phyloP scores from a whole-genome alignment of 495 filamentous ascomycete species.

The Rostrohypoxylon terebratum region DNA sequence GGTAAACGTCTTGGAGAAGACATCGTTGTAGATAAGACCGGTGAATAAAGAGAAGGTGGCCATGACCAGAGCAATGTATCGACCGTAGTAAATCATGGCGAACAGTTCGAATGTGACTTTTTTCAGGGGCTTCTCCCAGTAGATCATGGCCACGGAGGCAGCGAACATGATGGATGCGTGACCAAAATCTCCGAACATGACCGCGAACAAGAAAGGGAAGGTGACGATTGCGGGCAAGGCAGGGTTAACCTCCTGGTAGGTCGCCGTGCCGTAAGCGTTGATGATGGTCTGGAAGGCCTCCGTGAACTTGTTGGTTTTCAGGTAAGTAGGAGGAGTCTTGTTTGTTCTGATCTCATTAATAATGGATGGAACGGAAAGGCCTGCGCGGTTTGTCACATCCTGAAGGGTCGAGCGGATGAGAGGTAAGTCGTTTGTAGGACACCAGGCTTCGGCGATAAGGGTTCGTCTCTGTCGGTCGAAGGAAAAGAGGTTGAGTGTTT shows the following conservation, averaged over 20 bases:
- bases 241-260: constrained; percentile 97
- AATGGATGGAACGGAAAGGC: constrained; percentile 93
- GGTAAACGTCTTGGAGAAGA: constrained; percentile 91
- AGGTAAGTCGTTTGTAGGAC: constrained; percentile 89
- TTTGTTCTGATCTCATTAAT: constrained; percentile 96
- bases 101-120: constrained; percentile 95
- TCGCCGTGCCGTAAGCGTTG: constrained; percentile 96
- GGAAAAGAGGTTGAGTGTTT: constrained; percentile 94
- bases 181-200: constrained; percentile 98
- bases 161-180: constrained; percentile 88
- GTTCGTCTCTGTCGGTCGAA: constrained; percentile 97
- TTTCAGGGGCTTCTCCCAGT: constrained; percentile 90
- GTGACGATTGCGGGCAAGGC: constrained; percentile 94
- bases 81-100: constrained; percentile 97
- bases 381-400: constrained; percentile 95
- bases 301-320: constrained; percentile 98
- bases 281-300: constrained; percentile 99
- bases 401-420: constrained; percentile 94
- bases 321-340: constrained; percentile 95
- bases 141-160: constrained; percentile 89
- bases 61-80: constrained; percentile 99
- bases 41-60: constrained; percentile 96
- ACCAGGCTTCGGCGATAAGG: constrained; percentile 97
- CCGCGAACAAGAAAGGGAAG: constrained; percentile 97
- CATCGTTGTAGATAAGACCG: constrained; percentile 96